Evolutionary conservation across 2,329 filamentous ascomycete species (phyloP).

Genomic region (Didymellaceae sp.): DNA sequence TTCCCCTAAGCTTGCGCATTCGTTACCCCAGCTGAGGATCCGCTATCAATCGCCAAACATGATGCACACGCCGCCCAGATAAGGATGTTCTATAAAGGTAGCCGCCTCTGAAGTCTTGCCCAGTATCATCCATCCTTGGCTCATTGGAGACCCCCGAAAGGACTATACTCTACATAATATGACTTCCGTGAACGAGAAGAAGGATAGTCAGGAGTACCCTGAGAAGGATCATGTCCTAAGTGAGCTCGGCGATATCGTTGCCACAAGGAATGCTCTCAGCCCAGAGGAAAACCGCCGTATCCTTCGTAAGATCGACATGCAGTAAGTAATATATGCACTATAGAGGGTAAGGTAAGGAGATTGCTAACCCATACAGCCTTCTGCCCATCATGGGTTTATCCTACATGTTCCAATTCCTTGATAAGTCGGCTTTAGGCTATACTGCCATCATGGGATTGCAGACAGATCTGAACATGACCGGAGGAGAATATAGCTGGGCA

Average conservation of each 20-base stretch:
- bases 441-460: conserved; percentile 32
- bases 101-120: background rate
- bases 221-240: conserved; percentile 6
- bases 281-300: conserved; percentile 12
- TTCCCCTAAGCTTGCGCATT: background rate
- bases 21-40: background rate
- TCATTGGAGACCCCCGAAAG: background rate
- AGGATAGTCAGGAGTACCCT: background rate
- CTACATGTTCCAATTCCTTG: conserved; percentile 29
- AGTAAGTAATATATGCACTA: background rate
- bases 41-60: background rate
- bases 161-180: background rate
- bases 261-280: conserved; percentile 2
- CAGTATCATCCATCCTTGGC: background rate
- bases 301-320: conserved; percentile 10
- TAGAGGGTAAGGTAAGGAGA: background rate
- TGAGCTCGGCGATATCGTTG: conserved; percentile 3
- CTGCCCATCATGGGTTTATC: conserved; percentile 25
- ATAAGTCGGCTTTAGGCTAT: conserved; percentile 25
- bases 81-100: conserved; percentile 1
- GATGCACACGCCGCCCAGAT: background rate
- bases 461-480: conserved; percentile 24
- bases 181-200: conserved; percentile 3
- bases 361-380: conserved; percentile 1
- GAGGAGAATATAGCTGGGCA: conserved; percentile 35